Evolutionary conservation across 176 grass and related monocot species (phyloP), one percentile per base, ranked within the genome.

Genomic region (Cenchrus americanus): DNA sequence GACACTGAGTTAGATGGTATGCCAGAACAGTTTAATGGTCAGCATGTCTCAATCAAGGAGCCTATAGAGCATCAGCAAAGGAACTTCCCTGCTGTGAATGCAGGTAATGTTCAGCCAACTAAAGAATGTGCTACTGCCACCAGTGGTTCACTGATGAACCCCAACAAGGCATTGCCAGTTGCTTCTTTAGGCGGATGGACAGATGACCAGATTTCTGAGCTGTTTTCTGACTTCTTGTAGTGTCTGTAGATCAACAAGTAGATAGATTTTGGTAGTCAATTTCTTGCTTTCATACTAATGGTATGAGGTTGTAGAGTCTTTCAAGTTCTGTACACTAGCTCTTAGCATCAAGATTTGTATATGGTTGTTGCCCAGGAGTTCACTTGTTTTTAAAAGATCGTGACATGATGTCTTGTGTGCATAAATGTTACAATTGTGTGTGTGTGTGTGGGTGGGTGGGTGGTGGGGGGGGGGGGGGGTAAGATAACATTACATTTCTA

Each of bases 181-280:
- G 52, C 71, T 77, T 43, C 74, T 69, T 30, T 51, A n/a, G 62
- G 57, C 49, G 72, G 44, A 72, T 89, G 88, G 88, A 89, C 88
- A 1, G 72, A 89, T 15, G 78, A 89, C 24, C 88, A 89, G 40
- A 57, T 86, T 47, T 77, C 57, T 66, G 22, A 86, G 82, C 72
- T 89, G 3, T 89, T 77, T 65, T 2, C 0, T 77, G 88, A 89
- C 41, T 86, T 48, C 47, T 77, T 2, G 0, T 37, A 21, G 4
- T 85, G 77, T 67, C 53, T 34, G 22, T 46, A 54, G 43, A 55
- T 81, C 54, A 76, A 40, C 49, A 37, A 44, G 62, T 41, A 60
- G 7, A 17, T 23, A 47, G 67, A 47, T 24, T 69, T n/a, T 43
- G 71, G 1, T 66, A 26, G 21, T 15, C 50, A 72, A 14, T 42